Evolutionary conservation across 2,329 filamentous ascomycete genomes (phyloP).

Genomic region (Xylaria arbuscula): DNA sequence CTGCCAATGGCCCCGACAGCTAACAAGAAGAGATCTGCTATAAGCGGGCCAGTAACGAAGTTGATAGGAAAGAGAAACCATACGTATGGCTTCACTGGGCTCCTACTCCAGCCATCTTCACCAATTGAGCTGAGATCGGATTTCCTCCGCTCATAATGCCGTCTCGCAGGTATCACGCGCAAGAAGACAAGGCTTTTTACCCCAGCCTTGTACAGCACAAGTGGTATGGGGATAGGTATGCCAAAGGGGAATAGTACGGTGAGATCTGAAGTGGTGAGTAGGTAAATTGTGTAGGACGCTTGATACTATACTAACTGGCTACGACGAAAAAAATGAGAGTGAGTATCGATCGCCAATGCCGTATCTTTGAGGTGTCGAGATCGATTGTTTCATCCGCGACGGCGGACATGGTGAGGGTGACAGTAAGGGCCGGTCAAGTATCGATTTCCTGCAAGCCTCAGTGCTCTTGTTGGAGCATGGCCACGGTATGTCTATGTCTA

Average conservation of each 20-base stretch:
- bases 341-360: constrained; percentile 74
- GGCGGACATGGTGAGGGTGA: constrained; percentile 39
- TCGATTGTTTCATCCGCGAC: constrained; percentile 31
- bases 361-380: constrained; percentile 67
- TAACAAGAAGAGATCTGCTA: constrained; percentile 77
- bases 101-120: constrained; percentile 36
- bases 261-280: constrained; percentile 62
- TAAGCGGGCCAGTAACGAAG: constrained; percentile 75
- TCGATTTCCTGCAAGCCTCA: constrained; percentile 18
- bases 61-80: constrained; percentile 72
- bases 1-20: constrained; percentile 75
- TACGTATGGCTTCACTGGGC: constrained; percentile 56
- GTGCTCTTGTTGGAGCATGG: constrained; percentile 23
- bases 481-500: neutral
- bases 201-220: constrained; percentile 57
- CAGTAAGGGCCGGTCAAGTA: neutral
- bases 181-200: constrained; percentile 55
- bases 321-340: constrained; percentile 76
- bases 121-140: neutral
- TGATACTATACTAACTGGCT: constrained; percentile 68
- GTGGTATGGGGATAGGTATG: constrained; percentile 70
- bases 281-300: constrained; percentile 2
- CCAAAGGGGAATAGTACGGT: constrained; percentile 76
- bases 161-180: constrained; percentile 64
- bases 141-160: constrained; percentile 41